Base-by-base conservation (phyloP, 768 basidiomycete genomes). In the Boletellus sp. region DNA sequence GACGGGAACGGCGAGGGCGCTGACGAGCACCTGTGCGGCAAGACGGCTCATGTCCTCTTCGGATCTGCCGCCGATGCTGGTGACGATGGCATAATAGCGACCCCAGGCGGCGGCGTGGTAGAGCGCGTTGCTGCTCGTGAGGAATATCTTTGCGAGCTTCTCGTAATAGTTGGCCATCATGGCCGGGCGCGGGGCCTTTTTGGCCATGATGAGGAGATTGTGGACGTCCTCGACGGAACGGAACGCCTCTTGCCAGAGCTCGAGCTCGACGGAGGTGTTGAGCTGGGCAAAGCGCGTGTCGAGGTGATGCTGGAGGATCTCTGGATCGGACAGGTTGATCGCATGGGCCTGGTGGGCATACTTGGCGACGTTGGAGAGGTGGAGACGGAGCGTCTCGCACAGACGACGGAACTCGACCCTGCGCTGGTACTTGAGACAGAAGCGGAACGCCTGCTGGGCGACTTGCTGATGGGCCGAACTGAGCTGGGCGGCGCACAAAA, bases 151-250 rank as follows among this genome's bases (percentile, higher is more conserved):
- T 37, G 94, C 90, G 56, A 97, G 82, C 72, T 98, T 97, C 69
- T 97, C 94, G 72, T 98, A 98, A 72, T 97, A 98, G 69, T 90
- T 93, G 51, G 93, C 92, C 94, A 98, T 97, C 93, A 97, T 95
- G 12, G 85, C 79, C 0, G 92, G 91, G 31, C 92, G 85, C 1
- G 93, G 91, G 0, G 90, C 83, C 70, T 94, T 95, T 69, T 95
- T 95, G 24, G 89, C 87, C 81, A 92, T 85, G 11, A 85, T 90
- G 56, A 99, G 82, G 32, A 98, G 79, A 61, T 94, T 93, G 74
- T 98, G 95, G 34, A 97, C 90, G 68, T 99, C 95, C 69, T 99
- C 95, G 52, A 97, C 93, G 36, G 92, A 93, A 52, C 95, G 88
- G 80, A 97, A 99, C 10, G 93, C 95, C 63, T 97, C 95, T 64